Percentiles rank a stretch among this genome's conserved stretches.
Evolutionary conservation across 129 eudicot genomes (phyloP).

Genomic region (Scalesia atractyloides): DNA sequence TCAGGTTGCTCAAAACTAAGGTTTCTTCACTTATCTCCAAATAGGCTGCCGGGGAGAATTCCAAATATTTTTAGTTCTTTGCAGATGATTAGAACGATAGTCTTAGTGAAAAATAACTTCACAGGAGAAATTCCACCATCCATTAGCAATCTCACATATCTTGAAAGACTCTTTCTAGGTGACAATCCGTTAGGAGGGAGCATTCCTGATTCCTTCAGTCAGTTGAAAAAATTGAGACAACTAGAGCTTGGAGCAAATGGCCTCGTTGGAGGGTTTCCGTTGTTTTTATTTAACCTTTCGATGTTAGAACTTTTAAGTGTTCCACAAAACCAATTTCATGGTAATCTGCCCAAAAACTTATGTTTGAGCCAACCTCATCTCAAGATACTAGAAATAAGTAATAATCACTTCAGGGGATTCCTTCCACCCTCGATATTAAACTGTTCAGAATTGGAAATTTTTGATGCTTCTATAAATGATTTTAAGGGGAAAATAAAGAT

Average conservation of each 20-base stretch:
- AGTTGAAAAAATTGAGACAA: background rate
- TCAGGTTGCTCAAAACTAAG: constrained; percentile 16
- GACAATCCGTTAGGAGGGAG: constrained; percentile 21
- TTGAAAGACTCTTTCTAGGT: background rate
- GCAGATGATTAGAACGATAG: background rate
- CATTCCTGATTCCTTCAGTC: constrained; percentile 29
- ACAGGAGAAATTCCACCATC: constrained; percentile 28
- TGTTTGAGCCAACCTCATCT: constrained; percentile 1
- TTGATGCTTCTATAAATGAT: background rate
- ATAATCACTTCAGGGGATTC: background rate
- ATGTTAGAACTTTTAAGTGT: background rate
- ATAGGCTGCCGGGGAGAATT: constrained; percentile 22
- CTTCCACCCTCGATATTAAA: background rate
- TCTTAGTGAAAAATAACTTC: background rate
- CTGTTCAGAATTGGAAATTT: background rate
- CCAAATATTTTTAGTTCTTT: constrained; percentile 1
- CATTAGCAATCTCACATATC: constrained; percentile 29
- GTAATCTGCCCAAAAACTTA: background rate
- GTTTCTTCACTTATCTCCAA: background rate
- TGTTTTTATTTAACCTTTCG: background rate
- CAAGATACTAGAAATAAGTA: no score
- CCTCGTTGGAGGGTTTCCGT: background rate
- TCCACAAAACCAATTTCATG: background rate
- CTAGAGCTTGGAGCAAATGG: background rate
- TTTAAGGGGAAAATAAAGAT: background rate